Evolutionary conservation across 2,329 filamentous ascomycete genomes (phyloP), one percentile per base, ranked within the genome.

Genomic region (Tothia fuscella): DNA sequence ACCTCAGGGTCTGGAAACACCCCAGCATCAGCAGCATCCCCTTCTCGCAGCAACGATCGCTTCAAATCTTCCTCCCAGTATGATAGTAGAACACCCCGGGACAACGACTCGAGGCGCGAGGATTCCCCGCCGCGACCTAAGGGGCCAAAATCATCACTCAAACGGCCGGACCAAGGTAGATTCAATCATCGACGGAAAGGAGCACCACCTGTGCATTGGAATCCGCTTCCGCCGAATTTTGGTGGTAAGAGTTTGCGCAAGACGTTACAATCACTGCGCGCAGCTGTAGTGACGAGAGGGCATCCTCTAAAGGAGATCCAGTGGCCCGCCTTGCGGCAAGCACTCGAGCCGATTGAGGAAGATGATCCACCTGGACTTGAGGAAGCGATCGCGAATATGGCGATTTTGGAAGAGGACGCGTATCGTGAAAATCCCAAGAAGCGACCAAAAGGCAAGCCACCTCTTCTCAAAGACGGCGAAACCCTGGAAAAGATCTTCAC

Each of bases 351-450:
- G 5, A 20, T 24, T n/a, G 29, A 38, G 24, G 32, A 36, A 9
- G 41, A 43, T 19, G 41, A 41, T 7, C 29, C 28, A 12, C 14
- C 30, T 3, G 39, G 29, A 6, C 16, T 41, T 13, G 22, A 17
- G 14, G 33, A 39, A 19, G 32, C 41, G 17, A 10, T 38, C 19
- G 21, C 7, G 13, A 43, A 43, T 12, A 38, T 20, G 17, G 31
- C 28, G n/a, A 41, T n/a, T 10, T 21, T 43, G 32, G 32, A 38
- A 20, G 41, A 43, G 14, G 41, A 43, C 14, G 22, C 34, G 9
- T 43, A 43, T 13, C 31, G 41, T 9, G 31, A 38, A 33, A 22
- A 43, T 30, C 41, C 41, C 14, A 20, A 29, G 4, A 43, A 43
- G 41, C 31, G 41, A 17, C 41, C 41, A 13, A 24, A 21, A 16